Conservation (phyloP, 805 yeast genomes). For the Pichia deserticola region DNA sequence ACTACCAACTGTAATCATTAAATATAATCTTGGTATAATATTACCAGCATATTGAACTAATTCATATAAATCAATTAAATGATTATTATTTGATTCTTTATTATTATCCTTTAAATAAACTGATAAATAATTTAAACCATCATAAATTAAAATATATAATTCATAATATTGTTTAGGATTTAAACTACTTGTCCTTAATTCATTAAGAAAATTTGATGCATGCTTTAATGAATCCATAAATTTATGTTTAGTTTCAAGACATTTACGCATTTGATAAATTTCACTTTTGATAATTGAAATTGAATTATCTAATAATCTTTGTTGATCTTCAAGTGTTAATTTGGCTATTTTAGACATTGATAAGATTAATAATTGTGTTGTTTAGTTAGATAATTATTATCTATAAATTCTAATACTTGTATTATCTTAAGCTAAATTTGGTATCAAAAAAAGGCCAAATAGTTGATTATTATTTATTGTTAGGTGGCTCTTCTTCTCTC, state of each 20-base stretch:
- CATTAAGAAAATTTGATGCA: conserved; percentile 74
- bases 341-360: conserved; percentile 10
- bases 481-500: no score
- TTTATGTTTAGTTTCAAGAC: conserved; percentile 55
- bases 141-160: conserved; percentile 75
- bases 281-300: conserved; percentile 56
- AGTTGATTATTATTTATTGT: no score
- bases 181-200: conserved; percentile 65
- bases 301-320: conserved; percentile 35
- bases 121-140: conserved; percentile 66
- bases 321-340: conserved; percentile 22
- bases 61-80: conserved; percentile 85
- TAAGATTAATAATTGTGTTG: no score
- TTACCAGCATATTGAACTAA: conserved; percentile 93
- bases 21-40: conserved; percentile 81
- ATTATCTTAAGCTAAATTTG: no score
- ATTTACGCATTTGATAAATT: conserved; percentile 65
- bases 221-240: conserved; percentile 86
- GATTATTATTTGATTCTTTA: conserved; percentile 34
- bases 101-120: conserved; percentile 50
- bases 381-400: no score
- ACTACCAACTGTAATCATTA: conserved; percentile 94
- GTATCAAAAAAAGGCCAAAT: no score
- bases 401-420: no score
- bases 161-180: conserved; percentile 93